These are phyloP conservation scores for Clonostachys rosea DNA, from an alignment of 2,329 filamentous ascomycete species.

Conservation along the genomic window DNA sequence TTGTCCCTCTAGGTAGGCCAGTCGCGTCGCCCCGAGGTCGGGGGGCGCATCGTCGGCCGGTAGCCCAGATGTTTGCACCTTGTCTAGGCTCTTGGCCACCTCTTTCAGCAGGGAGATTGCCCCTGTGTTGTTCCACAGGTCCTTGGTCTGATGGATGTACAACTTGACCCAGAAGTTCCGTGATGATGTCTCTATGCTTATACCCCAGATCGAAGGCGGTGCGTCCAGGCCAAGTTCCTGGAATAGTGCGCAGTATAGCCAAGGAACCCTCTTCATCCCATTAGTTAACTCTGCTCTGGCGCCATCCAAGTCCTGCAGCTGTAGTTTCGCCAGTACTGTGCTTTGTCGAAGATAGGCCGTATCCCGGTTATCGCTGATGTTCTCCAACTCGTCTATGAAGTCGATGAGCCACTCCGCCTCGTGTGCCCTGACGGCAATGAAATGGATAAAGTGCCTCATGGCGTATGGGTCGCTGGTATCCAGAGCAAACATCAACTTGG, in stretches of 20 bases:
- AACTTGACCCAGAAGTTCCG: slow-evolving; percentile 65
- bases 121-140: slow-evolving; percentile 80
- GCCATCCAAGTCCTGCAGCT: slow-evolving; percentile 60
- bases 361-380: slow-evolving; percentile 29
- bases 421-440: slow-evolving; percentile 75
- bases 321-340: slow-evolving; percentile 69
- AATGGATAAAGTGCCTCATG: slow-evolving; percentile 75
- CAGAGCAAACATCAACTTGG: slow-evolving; percentile 75
- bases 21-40: slow-evolving; percentile 58
- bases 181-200: slow-evolving; percentile 59
- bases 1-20: slow-evolving; percentile 74
- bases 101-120: slow-evolving; percentile 65
- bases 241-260: slow-evolving; percentile 78
- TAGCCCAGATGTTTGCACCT: slow-evolving; percentile 31
- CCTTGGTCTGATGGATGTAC: slow-evolving; percentile 72
- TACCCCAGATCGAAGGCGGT: slow-evolving; percentile 80
- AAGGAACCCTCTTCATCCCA: slow-evolving; percentile 73
- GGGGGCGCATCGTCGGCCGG: slow-evolving; percentile 26
- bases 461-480: slow-evolving; percentile 79
- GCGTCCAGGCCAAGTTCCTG: slow-evolving; percentile 74
- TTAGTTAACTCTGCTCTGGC: slow-evolving; percentile 60
- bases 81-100: slow-evolving; percentile 52
- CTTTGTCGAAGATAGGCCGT: slow-evolving; percentile 72
- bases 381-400: slow-evolving; percentile 46
- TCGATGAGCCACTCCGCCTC: slow-evolving; percentile 74